Evolutionary conservation across 352 stramenopile genomes (phyloP).

Genomic region (Saprolegnia diclina): DNA sequence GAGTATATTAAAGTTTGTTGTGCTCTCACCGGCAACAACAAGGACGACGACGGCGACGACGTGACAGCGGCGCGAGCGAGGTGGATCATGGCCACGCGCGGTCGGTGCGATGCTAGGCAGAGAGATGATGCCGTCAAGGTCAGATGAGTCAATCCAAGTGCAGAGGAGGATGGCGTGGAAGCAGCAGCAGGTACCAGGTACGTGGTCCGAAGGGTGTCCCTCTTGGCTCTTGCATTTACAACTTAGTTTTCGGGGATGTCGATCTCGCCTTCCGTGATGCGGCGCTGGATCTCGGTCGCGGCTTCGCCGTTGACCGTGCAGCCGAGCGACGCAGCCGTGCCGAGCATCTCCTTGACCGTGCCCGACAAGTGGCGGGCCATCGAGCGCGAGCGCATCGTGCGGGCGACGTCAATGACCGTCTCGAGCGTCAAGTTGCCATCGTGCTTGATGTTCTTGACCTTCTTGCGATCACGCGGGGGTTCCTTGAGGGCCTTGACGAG

Average conservation of each 20-base stretch:
- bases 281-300: slow-evolving; percentile 93
- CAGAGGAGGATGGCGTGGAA: not conserved
- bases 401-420: slow-evolving; percentile 97
- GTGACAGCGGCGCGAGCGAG: not conserved
- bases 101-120: slow-evolving; percentile 4
- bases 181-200: slow-evolving; percentile 12
- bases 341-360: slow-evolving; percentile 99
- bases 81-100: slow-evolving; percentile 3
- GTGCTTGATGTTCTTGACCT: slow-evolving; percentile 99
- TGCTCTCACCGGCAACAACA: slow-evolving; percentile 27
- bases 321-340: slow-evolving; percentile 97
- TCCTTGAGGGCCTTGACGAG: slow-evolving; percentile 99
- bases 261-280: slow-evolving; percentile 96
- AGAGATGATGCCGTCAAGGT: not conserved
- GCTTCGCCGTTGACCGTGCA: slow-evolving; percentile 99
- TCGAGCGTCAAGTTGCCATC: slow-evolving; percentile 99
- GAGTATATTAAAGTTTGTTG: slow-evolving; percentile 84
- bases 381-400: slow-evolving; percentile 96
- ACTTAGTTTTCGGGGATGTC: slow-evolving; percentile 96
- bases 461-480: slow-evolving; percentile 98
- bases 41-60: not conserved
- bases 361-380: slow-evolving; percentile 94
- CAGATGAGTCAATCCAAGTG: not conserved
- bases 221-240: slow-evolving; percentile 26
- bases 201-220: slow-evolving; percentile 20